Evolutionary conservation across 1,284 basidiomycete species (phyloP), one percentile per base, ranked within the genome.

Genomic region (Sphagnurus paluster): DNA sequence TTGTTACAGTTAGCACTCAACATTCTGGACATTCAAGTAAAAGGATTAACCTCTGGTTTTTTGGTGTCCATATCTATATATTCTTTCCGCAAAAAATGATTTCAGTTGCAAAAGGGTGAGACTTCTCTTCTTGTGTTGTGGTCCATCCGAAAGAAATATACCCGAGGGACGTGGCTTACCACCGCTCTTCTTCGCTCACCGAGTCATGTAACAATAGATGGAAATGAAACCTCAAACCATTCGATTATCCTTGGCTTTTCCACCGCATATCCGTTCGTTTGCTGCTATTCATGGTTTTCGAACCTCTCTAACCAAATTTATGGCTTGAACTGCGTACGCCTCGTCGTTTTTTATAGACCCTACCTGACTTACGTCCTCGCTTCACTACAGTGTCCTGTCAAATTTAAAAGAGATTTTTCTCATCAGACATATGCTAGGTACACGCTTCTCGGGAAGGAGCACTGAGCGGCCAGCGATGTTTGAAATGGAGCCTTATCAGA

Each of bases 401-500:
- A 44, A 44, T 45, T 36, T 39, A 29, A 35, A 21, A 26, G 33
- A 39, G 38, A 29, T 8, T 19, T 23, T 43, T 54, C 49, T 52
- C 37, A 39, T 45, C 34, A 26, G 33, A 46, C 46, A 26, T 42
- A 52, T 49, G 50, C 28, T 38, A 42, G 37, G 25, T 23, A 39
- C 53, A 46, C 39, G 21, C 30, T 41, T 42, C 33, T 39, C 11
- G 21, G 35, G 40, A 26, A 39, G 17, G 25, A 19, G 36, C 44
- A 7, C 34, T 19, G 17, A 24, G 37, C 9, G 20, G 28, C 20
- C 35, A 16, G 29, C 30, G 34, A 38, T 3, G 19, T 30, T 33
- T 23, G 42, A 41, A 49, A 32, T 35, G 48, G 40, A 49, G 43
- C 50, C 40, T 42, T 37, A 26, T 49, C 33, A 21, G 39, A 30